Evolutionary conservation across 768 basidiomycete species (phyloP), one percentile per base, ranked within the genome.

Genomic region (Boletellus ananas): DNA sequence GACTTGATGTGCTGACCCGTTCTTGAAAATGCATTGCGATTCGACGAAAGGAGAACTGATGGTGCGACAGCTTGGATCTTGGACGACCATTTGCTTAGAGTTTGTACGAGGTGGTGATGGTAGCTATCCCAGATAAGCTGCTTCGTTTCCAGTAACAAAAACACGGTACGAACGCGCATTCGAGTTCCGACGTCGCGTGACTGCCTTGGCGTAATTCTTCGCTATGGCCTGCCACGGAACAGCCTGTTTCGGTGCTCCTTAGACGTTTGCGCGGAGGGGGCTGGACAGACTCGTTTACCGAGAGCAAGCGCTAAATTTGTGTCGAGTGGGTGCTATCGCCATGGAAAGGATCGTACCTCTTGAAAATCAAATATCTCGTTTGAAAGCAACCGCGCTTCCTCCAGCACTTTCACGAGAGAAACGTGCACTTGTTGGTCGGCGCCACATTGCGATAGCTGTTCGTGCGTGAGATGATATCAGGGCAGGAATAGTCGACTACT

Each of bases 11-110:
- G 75, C 63, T 77, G 81, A 35, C 74, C 75, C 62, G 73, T 73
- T 70, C 74, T 79, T 37, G 77, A 77, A 67, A 92, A 91, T 6
- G 85, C 72, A 49, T 81, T 83, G n/a, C 80, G 79, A 56, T 81
- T 86, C 12, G 79, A 80, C 37, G 85, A 83, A 6, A 84, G 74
- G 12, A 90, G 79, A 36, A 78, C 84, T 7, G 85, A 83, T 11
- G 92, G 85, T 2, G 93, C 81, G 6, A 96, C 94, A 1, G 94
- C 90, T 61, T 94, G 90, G 34, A 98, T 88, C 72, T 98, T 99
- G 21, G 85, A 77, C 10, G 93, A 96, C 96, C 96, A 99, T 69
- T 98, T 98, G 34, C 79, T 74, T 21, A 99, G 77, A 2, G 90
- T 94, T 52, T 84, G 81, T 37, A 92, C 65, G 12, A 87, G 75